Evolutionary conservation across 2,329 filamentous ascomycete species (phyloP), one percentile per base, ranked within the genome.

Genomic region (Dissoconium aciculare): DNA sequence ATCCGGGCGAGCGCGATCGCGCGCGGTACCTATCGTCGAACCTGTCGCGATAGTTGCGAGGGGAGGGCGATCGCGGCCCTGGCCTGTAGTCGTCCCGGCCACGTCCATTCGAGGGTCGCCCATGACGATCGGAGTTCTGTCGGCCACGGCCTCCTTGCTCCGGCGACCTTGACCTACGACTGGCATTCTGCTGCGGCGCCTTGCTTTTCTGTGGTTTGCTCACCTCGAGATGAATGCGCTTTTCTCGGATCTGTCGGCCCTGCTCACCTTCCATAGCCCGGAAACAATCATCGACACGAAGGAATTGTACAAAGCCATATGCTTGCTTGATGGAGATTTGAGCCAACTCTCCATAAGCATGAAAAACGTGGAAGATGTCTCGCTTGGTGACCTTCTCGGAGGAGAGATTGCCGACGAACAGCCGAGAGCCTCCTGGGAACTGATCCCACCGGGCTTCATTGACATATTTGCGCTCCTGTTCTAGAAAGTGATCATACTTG

Each of bases 261-360:
- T 95, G 82, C 38, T 94, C 74, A 19, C 67, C 67, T 19, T 78
- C 66, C 44, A 95, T 67, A 4, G 87, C 87, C 27, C 66, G 64
- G 34, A 69, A 64, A 41, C 84, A 92, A 48, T 87, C 77, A 2
- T 69, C 64, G 3, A 74, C 61, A 16, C 82, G 76, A 42, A 93
- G 68, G 43, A 91, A 98, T 52, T 95, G 89, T 19, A 95, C 84
- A 51, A 95, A 98, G 2, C 89, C 89, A 56, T 93, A 95, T 2
- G 85, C 85, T 42, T 89, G 84, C 56, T 95, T 95, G 45, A 95
- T 82, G 1, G 84, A 92, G 37, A 95, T 89, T 53, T 98, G 89
- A 2, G 85, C 87, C 27, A 98, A 64, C 38, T 76, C 77, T 32
- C 89, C 89, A 51, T 83, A 85, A 34, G 67, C 69, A 50, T 84